Evolutionary conservation across 176 grass and related monocot genomes (phyloP).

Genomic region (Ampelocalamus luodianensis): DNA sequence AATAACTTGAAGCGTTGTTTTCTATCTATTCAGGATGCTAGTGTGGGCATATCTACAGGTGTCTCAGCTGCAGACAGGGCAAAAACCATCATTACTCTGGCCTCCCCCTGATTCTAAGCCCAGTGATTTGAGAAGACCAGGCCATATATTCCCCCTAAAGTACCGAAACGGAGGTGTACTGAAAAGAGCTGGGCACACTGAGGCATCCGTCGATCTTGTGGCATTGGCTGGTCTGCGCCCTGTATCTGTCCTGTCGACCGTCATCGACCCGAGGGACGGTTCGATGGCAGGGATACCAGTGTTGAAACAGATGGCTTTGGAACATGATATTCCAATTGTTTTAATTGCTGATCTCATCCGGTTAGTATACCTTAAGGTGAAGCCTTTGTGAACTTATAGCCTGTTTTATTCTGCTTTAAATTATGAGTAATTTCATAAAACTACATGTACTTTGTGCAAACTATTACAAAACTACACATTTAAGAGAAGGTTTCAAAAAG

Average conservation of each 20-base stretch:
- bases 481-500: too few relatives aligned
- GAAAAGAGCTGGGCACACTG: constrained; percentile 78
- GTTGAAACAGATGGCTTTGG: constrained; percentile 63
- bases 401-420: constrained; percentile 15
- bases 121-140: constrained; percentile 76
- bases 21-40: constrained; percentile 68
- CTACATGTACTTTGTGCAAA: too few relatives aligned
- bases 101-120: constrained; percentile 82
- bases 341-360: constrained; percentile 92
- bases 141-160: constrained; percentile 85
- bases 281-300: constrained; percentile 62
- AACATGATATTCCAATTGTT: constrained; percentile 76
- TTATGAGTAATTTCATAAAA: neutral
- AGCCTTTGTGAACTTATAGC: constrained; percentile 53
- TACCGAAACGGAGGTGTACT: constrained; percentile 83
- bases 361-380: constrained; percentile 71
- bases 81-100: constrained; percentile 75
- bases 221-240: constrained; percentile 60
- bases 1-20: constrained; percentile 31
- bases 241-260: constrained; percentile 75
- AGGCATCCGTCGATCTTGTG: constrained; percentile 86
- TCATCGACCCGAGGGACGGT: constrained; percentile 76
- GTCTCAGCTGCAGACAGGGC: constrained; percentile 86
- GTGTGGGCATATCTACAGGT: constrained; percentile 64
- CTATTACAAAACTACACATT: too few relatives aligned